phyloP scores from a whole-genome alignment of 306 rosid genomes.

The Cajanus cajan region DNA sequence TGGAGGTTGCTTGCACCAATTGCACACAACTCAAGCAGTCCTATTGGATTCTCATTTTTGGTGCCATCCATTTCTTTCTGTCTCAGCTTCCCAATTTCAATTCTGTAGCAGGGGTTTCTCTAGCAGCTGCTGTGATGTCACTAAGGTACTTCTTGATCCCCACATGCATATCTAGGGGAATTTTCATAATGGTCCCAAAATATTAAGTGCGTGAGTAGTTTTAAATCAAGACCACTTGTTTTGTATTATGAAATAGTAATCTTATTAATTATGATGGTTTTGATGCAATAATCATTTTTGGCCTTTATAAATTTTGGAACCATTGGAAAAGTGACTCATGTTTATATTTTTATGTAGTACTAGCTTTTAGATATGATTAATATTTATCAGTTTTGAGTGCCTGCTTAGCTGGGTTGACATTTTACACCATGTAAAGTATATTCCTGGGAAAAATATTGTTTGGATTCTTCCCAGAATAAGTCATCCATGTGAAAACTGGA shows the following conservation, averaged over 20 bases:
- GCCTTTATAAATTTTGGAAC: not conserved
- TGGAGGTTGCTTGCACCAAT: slow-evolving; percentile 82
- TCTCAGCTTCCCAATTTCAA: slow-evolving; percentile 96
- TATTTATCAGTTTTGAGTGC: not conserved
- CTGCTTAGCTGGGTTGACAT: slow-evolving; percentile 12
- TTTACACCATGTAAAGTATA: not conserved
- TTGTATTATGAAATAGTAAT: not conserved
- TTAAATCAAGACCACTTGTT: not conserved
- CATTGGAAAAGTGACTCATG: not conserved
- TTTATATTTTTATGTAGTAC: not conserved
- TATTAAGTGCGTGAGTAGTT: not conserved
- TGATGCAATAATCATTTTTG: not conserved
- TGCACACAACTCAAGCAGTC: slow-evolving; percentile 73
- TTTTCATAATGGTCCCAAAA: not conserved
- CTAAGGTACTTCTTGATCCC: slow-evolving; percentile 47
- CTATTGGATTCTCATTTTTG: slow-evolving; percentile 87
- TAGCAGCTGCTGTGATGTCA: slow-evolving; percentile 96
- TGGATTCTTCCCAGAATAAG: slow-evolving; percentile 21
- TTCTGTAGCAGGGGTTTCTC: slow-evolving; percentile 86
- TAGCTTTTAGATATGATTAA: not conserved
- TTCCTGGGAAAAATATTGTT: not conserved
- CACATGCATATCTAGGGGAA: not conserved
- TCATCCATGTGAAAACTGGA: slow-evolving; percentile 21
- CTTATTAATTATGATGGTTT: not conserved
- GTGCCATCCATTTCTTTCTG: slow-evolving; percentile 77